Base-by-base conservation (phyloP, 2,329 filamentous ascomycete genomes). In the Gaeumannomyces tritici region DNA sequence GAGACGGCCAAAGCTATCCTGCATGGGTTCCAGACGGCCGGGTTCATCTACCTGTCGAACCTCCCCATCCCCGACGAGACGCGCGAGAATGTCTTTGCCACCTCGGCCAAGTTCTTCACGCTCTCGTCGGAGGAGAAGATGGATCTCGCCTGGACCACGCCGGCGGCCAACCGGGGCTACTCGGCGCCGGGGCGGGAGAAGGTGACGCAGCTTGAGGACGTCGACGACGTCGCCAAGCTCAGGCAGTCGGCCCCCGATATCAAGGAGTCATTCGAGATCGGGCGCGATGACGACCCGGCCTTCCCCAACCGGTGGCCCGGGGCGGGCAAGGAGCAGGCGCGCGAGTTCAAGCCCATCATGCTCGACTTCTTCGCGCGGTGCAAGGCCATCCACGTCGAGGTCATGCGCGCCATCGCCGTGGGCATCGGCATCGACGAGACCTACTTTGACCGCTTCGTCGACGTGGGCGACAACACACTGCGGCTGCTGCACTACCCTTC, bases 31-130 rank as follows among this genome's bases (percentile, higher is more conserved):
- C 89, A 92, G 69, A 88, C 83, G 1, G 89, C 92, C 2, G 93
- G 93, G 63, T 96, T 97, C 79, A 84, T 97, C 70, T 96, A 96
- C 75, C 84, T 96, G 54, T 87, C 87, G 68, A 90, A 93, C 73
- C 87, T 93, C 67, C 84, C 89, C 55, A 88, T 96, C 64, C 75
- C 86, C 0, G 69, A 82, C 4, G 76, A 82, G 11, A 80, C 81
- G 12, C 76, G 91, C 15, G 73, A 81, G 64, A 74, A 81, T 63
- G 69, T 93, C 77, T 80, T 90, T 79, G 69, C 82, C 76, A 73
- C 75, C 62, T 88, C 83, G 5, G 72, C 87, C 7, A 88, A 93
- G 35, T 91, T 91, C 63, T 73, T 96, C 74, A 73, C 75, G 18
- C 84, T 89, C 62, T 78, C 86, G 3, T 71, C 78, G 58, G 77